phyloP scores from a whole-genome alignment of 228 moss, liverwort and hornwort genomes.

The Sphagnum magellanicum region DNA sequence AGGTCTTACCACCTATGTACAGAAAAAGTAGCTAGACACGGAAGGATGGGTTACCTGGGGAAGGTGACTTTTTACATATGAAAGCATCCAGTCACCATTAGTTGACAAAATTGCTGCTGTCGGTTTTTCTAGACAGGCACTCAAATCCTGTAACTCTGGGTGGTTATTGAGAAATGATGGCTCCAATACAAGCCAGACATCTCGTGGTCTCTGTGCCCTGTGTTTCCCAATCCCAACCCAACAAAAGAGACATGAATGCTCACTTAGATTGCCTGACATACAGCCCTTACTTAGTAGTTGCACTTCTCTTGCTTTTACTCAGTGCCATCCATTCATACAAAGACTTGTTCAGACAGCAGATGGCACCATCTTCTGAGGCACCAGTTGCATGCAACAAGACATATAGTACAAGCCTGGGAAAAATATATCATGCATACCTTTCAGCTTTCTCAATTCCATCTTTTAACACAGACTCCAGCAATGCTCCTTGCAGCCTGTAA shows the following conservation, averaged over 20 bases:
- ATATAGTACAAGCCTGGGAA: neutral
- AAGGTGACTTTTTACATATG: slow-evolving; percentile 39
- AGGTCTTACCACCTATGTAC: too few relatives aligned
- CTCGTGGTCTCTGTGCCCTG: slow-evolving; percentile 36
- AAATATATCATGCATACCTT: slow-evolving; percentile 16
- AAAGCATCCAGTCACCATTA: slow-evolving; percentile 56
- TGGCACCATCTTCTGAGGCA: neutral
- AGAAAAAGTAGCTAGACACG: neutral
- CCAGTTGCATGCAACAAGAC: neutral
- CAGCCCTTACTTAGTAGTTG: neutral
- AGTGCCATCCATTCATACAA: neutral
- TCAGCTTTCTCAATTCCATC: slow-evolving; percentile 46
- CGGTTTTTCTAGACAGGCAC: slow-evolving; percentile 30
- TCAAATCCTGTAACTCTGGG: slow-evolving; percentile 42
- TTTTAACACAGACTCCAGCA: slow-evolving; percentile 41
- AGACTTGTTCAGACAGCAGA: neutral
- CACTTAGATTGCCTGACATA: neutral
- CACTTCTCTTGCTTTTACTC: neutral
- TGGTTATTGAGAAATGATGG: slow-evolving; percentile 51
- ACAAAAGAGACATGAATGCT: slow-evolving; percentile 1
- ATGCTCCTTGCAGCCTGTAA: slow-evolving; percentile 49
- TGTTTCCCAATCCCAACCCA: slow-evolving; percentile 4
- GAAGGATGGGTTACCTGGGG: slow-evolving; percentile 29
- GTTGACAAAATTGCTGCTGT: slow-evolving; percentile 50
- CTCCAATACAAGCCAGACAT: slow-evolving; percentile 63